Conservation (phyloP, 805 yeast species). For the Teunomyces atbi region DNA sequence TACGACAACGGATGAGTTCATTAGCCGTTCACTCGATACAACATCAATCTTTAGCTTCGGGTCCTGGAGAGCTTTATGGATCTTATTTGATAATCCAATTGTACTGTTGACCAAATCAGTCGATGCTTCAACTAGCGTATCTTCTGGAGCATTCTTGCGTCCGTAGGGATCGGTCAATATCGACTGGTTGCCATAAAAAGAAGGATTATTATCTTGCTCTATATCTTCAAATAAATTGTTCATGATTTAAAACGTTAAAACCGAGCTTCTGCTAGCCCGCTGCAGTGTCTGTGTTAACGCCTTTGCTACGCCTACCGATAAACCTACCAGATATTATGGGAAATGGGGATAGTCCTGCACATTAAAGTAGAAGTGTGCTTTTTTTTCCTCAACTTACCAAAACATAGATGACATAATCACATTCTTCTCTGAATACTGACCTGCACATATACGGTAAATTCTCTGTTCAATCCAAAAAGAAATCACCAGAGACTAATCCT, state of each 20-base stretch:
- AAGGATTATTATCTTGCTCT: constrained; percentile 47
- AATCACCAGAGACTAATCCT: no score
- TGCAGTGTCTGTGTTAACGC: background rate
- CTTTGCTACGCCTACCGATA: background rate
- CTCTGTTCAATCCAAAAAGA: no score
- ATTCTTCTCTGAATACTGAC: no score
- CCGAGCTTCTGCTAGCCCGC: constrained; percentile 1
- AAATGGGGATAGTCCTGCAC: background rate
- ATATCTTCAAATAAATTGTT: constrained; percentile 33
- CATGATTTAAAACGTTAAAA: constrained; percentile 4
- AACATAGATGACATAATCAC: no score
- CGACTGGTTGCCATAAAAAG: constrained; percentile 36
- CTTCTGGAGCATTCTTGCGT: constrained; percentile 8
- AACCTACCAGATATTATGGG: background rate
- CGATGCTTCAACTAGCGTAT: background rate
- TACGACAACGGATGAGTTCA: constrained; percentile 37
- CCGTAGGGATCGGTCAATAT: constrained; percentile 28
- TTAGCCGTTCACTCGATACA: constrained; percentile 34
- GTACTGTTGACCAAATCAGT: constrained; percentile 27
- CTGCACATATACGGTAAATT: no score
- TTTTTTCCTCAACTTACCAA: no score
- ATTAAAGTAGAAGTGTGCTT: background rate
- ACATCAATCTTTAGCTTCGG: constrained; percentile 28
- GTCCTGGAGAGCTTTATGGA: constrained; percentile 27
- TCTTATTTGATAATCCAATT: constrained; percentile 28